Evolutionary conservation across 2,329 filamentous ascomycete species (phyloP), one percentile per base, ranked within the genome.

Genomic region (Alternaria arbusti): DNA sequence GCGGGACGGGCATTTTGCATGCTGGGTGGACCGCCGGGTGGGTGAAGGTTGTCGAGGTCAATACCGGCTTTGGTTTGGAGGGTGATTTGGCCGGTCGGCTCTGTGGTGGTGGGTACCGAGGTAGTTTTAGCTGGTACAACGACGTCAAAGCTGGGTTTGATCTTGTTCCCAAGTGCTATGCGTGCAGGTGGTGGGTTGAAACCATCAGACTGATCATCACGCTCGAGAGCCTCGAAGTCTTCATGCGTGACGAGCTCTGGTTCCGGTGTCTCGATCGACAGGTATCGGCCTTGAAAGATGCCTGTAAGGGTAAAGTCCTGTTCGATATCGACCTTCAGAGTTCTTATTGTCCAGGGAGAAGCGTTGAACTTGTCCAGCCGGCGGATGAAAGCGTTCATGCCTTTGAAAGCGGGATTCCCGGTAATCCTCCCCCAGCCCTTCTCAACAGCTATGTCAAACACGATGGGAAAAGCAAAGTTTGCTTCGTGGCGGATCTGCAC

Each of bases 11-110:
- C 70, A 17, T 63, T 63, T 51, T 72, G 65, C 11, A 61, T 40
- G 59, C 63, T 65, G 17, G 70, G 74, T 54, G 67, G 69, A 44
- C 61, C 68, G 10, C 47, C 32, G 17, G 62, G 15, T 6, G 70
- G 70, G 49, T 75, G 66, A 25, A 75, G 74, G 22, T 66, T 79
- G 60, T 63, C 76, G 55, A 70, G 70, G 63, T 74, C 77, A 69
- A 84, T 82, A 71, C 82, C 83, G n/a, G 80, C 81, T 76, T 86
- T 86, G 6, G 84, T 86, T 74, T 86, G 85, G 30, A 86, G 80
- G n/a, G 83, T 79, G 0, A 70, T 63, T 17, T 72, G 59, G 12
- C 62, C 59, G 10, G 54, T 20, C 5, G n/a, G 36, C 1, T 60
- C 57, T 17, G 43, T 10, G 20, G n/a, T 20, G 20, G 46, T 20